These are phyloP conservation scores for Cnidoscolus chayamansa DNA, from an alignment of 441 rosid genomes.

Conservation along the genomic window DNA sequence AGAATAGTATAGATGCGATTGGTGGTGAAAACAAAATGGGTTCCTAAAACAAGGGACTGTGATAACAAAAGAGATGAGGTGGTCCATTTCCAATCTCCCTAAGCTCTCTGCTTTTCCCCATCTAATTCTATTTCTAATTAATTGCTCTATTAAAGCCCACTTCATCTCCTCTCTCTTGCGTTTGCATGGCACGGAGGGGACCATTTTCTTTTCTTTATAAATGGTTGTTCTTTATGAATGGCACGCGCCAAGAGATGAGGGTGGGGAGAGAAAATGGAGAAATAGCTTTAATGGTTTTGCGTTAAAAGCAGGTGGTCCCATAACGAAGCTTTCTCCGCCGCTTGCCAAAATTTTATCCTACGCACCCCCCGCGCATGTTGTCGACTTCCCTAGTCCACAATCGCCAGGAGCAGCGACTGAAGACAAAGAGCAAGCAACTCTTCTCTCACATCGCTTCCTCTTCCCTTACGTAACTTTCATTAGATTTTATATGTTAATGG, in stretches of 20 bases:
- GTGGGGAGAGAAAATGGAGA: constrained; percentile 16
- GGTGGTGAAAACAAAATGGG: neutral
- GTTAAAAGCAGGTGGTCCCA: constrained; percentile 58
- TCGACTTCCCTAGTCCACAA: no score
- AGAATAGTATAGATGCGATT: constrained; percentile 13
- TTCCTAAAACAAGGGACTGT: constrained; percentile 44
- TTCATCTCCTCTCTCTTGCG: neutral
- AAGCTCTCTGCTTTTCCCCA: constrained; percentile 21
- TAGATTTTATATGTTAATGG: constrained; percentile 23
- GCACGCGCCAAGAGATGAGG: constrained; percentile 25
- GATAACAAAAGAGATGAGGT: constrained; percentile 45
- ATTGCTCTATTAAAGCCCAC: constrained; percentile 41
- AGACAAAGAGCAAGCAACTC: no score
- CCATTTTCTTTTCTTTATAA: constrained; percentile 12
- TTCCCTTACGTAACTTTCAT: constrained; percentile 32
- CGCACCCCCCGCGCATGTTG: constrained; percentile 33
- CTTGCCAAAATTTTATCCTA: constrained; percentile 31
- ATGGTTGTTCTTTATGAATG: no score
- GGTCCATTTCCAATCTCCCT: constrained; percentile 45
- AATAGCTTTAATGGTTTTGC: constrained; percentile 40
- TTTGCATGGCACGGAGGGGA: constrained; percentile 12
- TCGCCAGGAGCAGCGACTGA: no score
- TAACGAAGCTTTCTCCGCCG: constrained; percentile 43
- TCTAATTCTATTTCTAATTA: constrained; percentile 39
- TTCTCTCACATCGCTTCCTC: neutral